These are phyloP conservation scores for Umbelopsis sp. DNA, from an alignment of 371 early-diverging fungal species.

Conservation along the genomic window DNA sequence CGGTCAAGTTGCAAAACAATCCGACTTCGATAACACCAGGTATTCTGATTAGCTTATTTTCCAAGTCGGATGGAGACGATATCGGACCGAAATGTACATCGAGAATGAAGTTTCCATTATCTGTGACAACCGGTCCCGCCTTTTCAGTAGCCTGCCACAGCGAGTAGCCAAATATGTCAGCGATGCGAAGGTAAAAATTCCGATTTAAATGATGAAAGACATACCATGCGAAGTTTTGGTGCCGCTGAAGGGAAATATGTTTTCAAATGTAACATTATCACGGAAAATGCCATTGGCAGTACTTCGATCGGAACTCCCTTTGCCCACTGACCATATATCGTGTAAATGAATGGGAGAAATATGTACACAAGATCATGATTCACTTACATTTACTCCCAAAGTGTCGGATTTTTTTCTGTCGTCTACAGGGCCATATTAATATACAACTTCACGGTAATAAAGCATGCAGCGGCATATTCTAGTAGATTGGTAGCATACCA, in stretches of 20 bases:
- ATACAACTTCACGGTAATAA: no score
- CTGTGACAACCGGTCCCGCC: slow-evolving; percentile 95
- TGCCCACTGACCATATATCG: slow-evolving; percentile 58
- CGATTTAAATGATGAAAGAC: neutral
- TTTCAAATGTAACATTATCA: slow-evolving; percentile 24
- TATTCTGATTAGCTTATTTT: slow-evolving; percentile 66
- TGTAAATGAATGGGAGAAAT: neutral
- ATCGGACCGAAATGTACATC: slow-evolving; percentile 86
- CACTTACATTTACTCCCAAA: slow-evolving; percentile 73
- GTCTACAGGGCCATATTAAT: slow-evolving; percentile 45
- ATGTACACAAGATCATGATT: neutral
- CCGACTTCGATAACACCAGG: slow-evolving; percentile 94
- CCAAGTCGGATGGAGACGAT: slow-evolving; percentile 55
- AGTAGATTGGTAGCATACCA: slow-evolving; percentile 29
- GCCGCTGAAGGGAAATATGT: slow-evolving; percentile 35
- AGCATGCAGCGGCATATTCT: neutral
- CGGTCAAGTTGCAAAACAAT: slow-evolving; percentile 85
- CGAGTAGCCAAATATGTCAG: no score
- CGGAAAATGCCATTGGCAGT: slow-evolving; percentile 73
- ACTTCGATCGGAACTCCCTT: slow-evolving; percentile 92
- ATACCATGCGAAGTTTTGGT: slow-evolving; percentile 74
- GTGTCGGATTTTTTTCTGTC: slow-evolving; percentile 78
- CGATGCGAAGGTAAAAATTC: no score
- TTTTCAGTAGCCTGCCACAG: slow-evolving; percentile 58
- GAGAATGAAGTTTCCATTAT: slow-evolving; percentile 93